Evolutionary conservation across 768 basidiomycete genomes (phyloP).

Genomic region (Trichaptum fuscoviolaceum): DNA sequence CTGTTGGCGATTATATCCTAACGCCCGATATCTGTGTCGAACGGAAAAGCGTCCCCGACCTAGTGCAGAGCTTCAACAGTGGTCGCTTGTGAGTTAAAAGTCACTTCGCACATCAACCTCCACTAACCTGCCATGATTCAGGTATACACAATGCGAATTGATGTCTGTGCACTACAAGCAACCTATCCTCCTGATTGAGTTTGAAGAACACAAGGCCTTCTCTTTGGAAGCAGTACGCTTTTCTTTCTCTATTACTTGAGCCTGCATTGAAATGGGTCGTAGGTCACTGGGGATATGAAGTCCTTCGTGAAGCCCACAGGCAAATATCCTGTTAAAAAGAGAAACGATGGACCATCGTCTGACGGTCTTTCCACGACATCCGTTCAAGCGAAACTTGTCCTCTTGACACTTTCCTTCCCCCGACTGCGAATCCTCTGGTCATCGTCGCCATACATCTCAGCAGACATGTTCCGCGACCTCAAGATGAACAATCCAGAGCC

Average conservation of each 20-base stretch:
- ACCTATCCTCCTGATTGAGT: slow-evolving; percentile 91
- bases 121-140: slow-evolving; percentile 24
- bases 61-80: slow-evolving; percentile 90
- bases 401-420: slow-evolving; percentile 87
- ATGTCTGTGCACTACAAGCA: slow-evolving; percentile 97
- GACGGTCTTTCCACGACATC: slow-evolving; percentile 40
- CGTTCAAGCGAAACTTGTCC: slow-evolving; percentile 88
- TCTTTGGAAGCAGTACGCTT: slow-evolving; percentile 62
- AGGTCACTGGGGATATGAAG: slow-evolving; percentile 65
- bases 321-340: slow-evolving; percentile 55
- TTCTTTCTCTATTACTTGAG: slow-evolving; percentile 1
- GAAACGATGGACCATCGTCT: slow-evolving; percentile 19
- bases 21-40: slow-evolving; percentile 96
- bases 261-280: neutral
- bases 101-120: slow-evolving; percentile 7
- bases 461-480: slow-evolving; percentile 90
- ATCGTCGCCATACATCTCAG: slow-evolving; percentile 87
- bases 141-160: slow-evolving; percentile 94
- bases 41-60: slow-evolving; percentile 88
- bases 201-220: slow-evolving; percentile 96
- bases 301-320: slow-evolving; percentile 55
- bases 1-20: slow-evolving; percentile 93
- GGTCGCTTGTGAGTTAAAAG: slow-evolving; percentile 73
- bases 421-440: slow-evolving; percentile 96
- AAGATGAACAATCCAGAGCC: slow-evolving; percentile 80